Percentiles rank a stretch among this genome's conserved stretches.
These are phyloP conservation scores for Sabuloglossum arenarium DNA, from an alignment of 495 filamentous ascomycete species.

Conservation along the genomic window DNA sequence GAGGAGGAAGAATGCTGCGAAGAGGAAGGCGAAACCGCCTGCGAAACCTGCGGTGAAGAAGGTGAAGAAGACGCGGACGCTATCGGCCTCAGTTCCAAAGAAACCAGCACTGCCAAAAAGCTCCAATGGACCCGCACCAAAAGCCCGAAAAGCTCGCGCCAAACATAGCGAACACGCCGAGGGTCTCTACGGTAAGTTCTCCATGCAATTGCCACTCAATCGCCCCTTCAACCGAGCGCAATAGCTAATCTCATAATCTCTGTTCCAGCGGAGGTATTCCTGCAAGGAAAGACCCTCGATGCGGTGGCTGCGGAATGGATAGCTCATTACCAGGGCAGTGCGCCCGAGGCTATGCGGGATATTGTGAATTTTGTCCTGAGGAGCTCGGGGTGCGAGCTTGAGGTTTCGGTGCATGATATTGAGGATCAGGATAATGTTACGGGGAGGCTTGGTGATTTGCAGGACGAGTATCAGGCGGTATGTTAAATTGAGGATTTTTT, in stretches of 20 bases:
- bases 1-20: slow-evolving; percentile 20
- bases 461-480: slow-evolving; percentile 57
- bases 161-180: slow-evolving; percentile 30
- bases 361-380: slow-evolving; percentile 77
- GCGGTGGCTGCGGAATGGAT: slow-evolving; percentile 71
- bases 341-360: slow-evolving; percentile 48
- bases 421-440: slow-evolving; percentile 66
- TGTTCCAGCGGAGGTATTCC: slow-evolving; percentile 54
- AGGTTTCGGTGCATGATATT: slow-evolving; percentile 57
- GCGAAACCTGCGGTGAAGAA: slow-evolving; percentile 26
- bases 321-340: slow-evolving; percentile 44
- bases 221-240: not conserved
- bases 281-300: slow-evolving; percentile 43
- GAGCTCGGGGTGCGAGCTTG: slow-evolving; percentile 56
- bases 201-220: not conserved
- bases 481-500: slow-evolving; percentile 5
- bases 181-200: slow-evolving; percentile 53
- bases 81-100: slow-evolving; percentile 18
- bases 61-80: slow-evolving; percentile 37
- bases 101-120: slow-evolving; percentile 13
- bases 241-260: not conserved
- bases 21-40: slow-evolving; percentile 41
- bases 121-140: slow-evolving; percentile 26
- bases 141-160: slow-evolving; percentile 33
- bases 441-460: slow-evolving; percentile 48